Base-by-base conservation (phyloP, 2,329 filamentous ascomycete species). In the Massarina eburnea region DNA sequence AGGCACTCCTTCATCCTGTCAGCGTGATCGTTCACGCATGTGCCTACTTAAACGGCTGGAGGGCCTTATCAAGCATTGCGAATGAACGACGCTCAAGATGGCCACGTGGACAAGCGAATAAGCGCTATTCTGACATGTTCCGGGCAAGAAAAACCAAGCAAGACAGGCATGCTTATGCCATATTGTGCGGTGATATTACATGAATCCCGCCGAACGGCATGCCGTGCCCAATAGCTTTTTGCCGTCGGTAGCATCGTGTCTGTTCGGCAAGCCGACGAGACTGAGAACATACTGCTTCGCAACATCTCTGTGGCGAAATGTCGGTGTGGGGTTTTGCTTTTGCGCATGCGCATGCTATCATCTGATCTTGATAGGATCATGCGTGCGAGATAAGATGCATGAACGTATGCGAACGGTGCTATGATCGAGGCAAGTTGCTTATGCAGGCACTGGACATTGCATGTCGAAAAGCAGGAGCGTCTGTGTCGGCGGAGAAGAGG, bases 181-280 rank as follows among this genome's bases (percentile, higher is more conserved):
- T 29, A 33, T 20, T 21, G 43, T 36, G 40, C 40, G 36, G 42
- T 15, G 40, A 37, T 32, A 21, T 7, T 36, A 6, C 10, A 12
- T 37, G n/a, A 24, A 37, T 24, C 26, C 35, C 22, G 34, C 39
- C 39, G 45, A 38, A 20, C 39, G 27, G 45, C 15, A 39, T 24
- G 15, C 37, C 27, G 22, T 41, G 43, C 34, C 43, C 38, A 46
- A 46, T 46, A 17, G 32, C 36, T 8, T 21, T 39, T 8, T 2
- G 29, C 37, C 27, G 37, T 22, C 24, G 30, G 17, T n/a, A 10
- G 5, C 8, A 29, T n/a, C 15, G 14, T 22, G 4, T 8, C 18
- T 3, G 12, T 44, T 48, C 46, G 46, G 46, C 46, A 44, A 35
- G 37, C 46, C 46, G 46, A 48, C 26, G 19, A 32, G 20, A 30